Percentiles rank a stretch among this genome's conserved stretches.
phyloP scores from a whole-genome alignment of 2,329 filamentous ascomycete species.

The Ascochyta viciae-villosae region DNA sequence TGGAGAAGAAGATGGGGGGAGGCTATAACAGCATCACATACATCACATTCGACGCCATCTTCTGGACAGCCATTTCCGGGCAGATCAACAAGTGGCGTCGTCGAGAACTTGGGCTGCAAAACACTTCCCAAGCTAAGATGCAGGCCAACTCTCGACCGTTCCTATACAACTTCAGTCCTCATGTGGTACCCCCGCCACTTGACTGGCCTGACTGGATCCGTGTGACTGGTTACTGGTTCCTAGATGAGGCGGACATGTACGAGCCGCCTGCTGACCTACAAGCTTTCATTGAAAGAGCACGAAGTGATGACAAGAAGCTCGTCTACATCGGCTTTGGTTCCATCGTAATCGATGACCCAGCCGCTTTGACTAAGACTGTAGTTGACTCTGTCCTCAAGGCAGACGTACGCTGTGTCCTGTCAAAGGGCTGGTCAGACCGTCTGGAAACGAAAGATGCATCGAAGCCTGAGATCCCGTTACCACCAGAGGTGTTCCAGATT shows the following conservation, averaged over 20 bases:
- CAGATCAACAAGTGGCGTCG: conserved; percentile 95
- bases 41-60: conserved; percentile 94
- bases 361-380: conserved; percentile 88
- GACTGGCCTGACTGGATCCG: conserved; percentile 98
- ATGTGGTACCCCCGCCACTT: conserved; percentile 89
- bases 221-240: conserved; percentile 97
- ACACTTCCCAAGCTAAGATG: conserved; percentile 86
- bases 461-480: conserved; percentile 72
- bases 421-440: conserved; percentile 96
- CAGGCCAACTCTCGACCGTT: conserved; percentile 98
- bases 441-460: conserved; percentile 64
- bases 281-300: conserved; percentile 83
- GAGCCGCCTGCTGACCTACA: conserved; percentile 76
- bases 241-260: conserved; percentile 76
- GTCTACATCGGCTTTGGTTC: conserved; percentile 98
- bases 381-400: conserved; percentile 89
- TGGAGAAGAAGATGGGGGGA: conserved; percentile 92
- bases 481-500: conserved; percentile 85
- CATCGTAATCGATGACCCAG: conserved; percentile 90
- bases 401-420: conserved; percentile 91
- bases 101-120: conserved; percentile 76
- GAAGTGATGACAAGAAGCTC: conserved; percentile 83
- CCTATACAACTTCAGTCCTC: conserved; percentile 94
- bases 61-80: conserved; percentile 91
- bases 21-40: conserved; percentile 96